A percentile compares a stretch with the other conserved stretches of the same genome.
Conservation (phyloP, 1,284 basidiomycete genomes). For the Puccinia coronata region DNA sequence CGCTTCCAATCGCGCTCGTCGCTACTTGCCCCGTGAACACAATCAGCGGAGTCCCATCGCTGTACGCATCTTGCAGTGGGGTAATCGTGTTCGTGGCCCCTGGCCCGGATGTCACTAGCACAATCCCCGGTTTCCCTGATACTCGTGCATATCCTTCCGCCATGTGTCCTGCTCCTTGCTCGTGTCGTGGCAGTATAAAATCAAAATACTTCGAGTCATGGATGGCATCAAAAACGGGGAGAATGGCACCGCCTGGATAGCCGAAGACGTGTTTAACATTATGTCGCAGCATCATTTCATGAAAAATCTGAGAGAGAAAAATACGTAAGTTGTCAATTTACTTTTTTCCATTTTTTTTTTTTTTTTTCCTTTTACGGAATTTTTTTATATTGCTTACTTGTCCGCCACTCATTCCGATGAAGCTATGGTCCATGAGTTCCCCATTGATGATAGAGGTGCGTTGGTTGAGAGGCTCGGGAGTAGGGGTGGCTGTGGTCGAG, state of each 20-base stretch:
- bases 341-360: not conserved
- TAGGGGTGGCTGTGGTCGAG: conserved; percentile 56
- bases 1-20: conserved; percentile 93
- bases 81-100: conserved; percentile 98
- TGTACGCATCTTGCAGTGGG: conserved; percentile 95
- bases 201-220: conserved; percentile 94
- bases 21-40: conserved; percentile 98
- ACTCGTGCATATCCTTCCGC: conserved; percentile 96
- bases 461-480: conserved; percentile 55
- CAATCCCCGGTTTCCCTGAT: conserved; percentile 95
- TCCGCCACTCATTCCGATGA: conserved; percentile 91
- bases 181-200: conserved; percentile 92
- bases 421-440: conserved; percentile 61
- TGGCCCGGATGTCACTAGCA: conserved; percentile 95
- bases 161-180: conserved; percentile 99
- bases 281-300: conserved; percentile 99
- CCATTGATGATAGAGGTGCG: conserved; percentile 49
- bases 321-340: not conserved
- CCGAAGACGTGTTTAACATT: conserved; percentile 95
- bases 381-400: conserved; percentile 33
- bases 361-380: not conserved
- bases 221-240: conserved; percentile 98
- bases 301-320: conserved; percentile 82
- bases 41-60: conserved; percentile 89
- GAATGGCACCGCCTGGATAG: conserved; percentile 92